These are phyloP conservation scores for Xylaria cubensis DNA, from an alignment of 495 filamentous ascomycete genomes.

Conservation along the genomic window DNA sequence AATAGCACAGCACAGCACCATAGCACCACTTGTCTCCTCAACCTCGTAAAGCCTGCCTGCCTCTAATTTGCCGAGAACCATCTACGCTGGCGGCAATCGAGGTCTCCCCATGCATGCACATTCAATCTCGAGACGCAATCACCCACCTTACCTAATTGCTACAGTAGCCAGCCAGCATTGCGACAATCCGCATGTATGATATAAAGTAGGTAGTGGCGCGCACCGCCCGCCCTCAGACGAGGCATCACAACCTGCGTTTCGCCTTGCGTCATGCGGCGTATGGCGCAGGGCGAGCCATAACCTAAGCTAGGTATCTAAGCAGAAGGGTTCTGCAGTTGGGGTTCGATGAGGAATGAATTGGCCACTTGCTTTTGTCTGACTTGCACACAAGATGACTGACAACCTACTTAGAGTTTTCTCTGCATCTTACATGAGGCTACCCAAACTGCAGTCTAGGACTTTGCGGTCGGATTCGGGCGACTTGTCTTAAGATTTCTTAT, in stretches of 20 bases:
- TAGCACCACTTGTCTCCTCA: not conserved
- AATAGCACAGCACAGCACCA: slow-evolving; percentile 13
- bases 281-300: not conserved
- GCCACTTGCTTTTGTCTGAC: slow-evolving; percentile 8
- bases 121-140: not conserved
- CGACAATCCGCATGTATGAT: not conserved
- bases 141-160: slow-evolving; percentile 9
- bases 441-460: not conserved
- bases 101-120: slow-evolving; percentile 7
- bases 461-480: not conserved
- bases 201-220: not conserved
- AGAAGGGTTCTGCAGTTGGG: not conserved
- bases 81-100: slow-evolving; percentile 10
- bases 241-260: not conserved
- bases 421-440: not conserved
- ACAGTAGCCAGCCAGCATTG: not conserved
- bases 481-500: not conserved
- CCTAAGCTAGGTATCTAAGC: not conserved
- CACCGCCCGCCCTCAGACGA: not conserved
- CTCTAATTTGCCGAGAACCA: slow-evolving; percentile 11
- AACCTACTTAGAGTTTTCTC: not conserved
- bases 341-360: not conserved
- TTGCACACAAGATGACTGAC: not conserved
- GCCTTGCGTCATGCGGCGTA: not conserved
- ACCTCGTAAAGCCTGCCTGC: not conserved